Conservation (phyloP, 2,329 filamentous ascomycete genomes). For the Gnomoniopsis sp. region DNA sequence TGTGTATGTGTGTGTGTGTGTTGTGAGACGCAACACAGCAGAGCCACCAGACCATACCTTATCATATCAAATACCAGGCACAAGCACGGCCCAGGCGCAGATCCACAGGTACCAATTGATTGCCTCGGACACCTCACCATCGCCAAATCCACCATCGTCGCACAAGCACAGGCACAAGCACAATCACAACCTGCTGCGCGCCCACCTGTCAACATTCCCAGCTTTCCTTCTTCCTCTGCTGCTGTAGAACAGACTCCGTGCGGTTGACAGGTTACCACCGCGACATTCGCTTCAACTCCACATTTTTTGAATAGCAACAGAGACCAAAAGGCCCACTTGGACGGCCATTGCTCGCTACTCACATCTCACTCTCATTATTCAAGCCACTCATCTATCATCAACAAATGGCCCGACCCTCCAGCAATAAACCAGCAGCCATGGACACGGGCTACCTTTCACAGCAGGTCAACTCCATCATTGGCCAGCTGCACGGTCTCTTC, state of each 20-base stretch:
- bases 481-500: slow-evolving; percentile 89
- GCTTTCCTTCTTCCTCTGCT: background rate
- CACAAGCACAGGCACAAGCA: background rate
- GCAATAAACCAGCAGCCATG: slow-evolving; percentile 46
- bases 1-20: background rate
- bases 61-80: background rate
- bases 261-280: background rate
- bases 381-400: background rate
- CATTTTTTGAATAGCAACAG: background rate
- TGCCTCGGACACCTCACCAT: background rate
- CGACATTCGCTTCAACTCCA: slow-evolving; percentile 2
- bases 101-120: background rate
- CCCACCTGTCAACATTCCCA: slow-evolving; percentile 15
- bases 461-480: slow-evolving; percentile 92
- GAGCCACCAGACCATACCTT: background rate
- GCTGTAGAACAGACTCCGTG: slow-evolving; percentile 10
- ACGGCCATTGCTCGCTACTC: background rate
- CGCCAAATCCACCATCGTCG: background rate
- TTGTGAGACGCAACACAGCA: slow-evolving; percentile 14
- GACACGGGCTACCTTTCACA: slow-evolving; percentile 90
- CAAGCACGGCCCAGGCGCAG: background rate
- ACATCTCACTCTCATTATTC: background rate
- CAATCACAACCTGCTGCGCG: background rate
- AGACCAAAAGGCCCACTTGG: background rate
- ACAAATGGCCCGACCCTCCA: slow-evolving; percentile 5